Conservation (phyloP, 306 rosid species). For the Malus fusca region DNA sequence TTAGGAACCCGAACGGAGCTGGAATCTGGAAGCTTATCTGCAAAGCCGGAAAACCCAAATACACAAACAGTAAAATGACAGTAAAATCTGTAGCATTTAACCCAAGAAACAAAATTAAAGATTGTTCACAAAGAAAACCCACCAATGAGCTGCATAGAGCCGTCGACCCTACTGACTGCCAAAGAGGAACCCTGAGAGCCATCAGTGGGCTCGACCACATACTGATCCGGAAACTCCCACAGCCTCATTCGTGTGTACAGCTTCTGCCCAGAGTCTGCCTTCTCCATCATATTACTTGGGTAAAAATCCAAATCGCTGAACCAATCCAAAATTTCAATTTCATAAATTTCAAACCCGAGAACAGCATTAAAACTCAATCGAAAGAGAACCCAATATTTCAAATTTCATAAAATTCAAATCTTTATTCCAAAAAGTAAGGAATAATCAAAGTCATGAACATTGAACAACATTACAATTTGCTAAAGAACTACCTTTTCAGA, state of each 20-base stretch:
- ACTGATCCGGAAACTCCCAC: conserved; percentile 93
- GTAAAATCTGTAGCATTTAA: background rate
- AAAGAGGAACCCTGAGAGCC: conserved; percentile 74
- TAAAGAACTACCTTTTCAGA: background rate
- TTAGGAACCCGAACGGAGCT: conserved; percentile 67
- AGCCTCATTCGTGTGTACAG: conserved; percentile 78
- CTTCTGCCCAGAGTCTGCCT: conserved; percentile 72
- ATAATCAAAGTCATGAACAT: background rate
- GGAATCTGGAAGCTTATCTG: conserved; percentile 80
- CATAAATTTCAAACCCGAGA: background rate
- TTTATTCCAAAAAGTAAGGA: background rate
- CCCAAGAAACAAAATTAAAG: background rate
- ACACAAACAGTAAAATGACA: background rate
- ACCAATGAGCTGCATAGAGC: conserved; percentile 84
- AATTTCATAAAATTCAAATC: background rate
- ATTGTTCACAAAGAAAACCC: conserved; percentile 2
- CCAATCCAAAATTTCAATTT: background rate
- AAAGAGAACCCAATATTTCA: background rate
- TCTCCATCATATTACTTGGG: conserved; percentile 68
- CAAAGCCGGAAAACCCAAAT: background rate
- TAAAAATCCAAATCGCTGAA: conserved; percentile 20
- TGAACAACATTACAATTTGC: background rate
- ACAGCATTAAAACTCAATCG: background rate
- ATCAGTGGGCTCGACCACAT: conserved; percentile 85
- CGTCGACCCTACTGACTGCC: conserved; percentile 67